These are phyloP conservation scores for Aspergillus unguis DNA, from an alignment of 2,329 filamentous ascomycete species.

Conservation along the genomic window DNA sequence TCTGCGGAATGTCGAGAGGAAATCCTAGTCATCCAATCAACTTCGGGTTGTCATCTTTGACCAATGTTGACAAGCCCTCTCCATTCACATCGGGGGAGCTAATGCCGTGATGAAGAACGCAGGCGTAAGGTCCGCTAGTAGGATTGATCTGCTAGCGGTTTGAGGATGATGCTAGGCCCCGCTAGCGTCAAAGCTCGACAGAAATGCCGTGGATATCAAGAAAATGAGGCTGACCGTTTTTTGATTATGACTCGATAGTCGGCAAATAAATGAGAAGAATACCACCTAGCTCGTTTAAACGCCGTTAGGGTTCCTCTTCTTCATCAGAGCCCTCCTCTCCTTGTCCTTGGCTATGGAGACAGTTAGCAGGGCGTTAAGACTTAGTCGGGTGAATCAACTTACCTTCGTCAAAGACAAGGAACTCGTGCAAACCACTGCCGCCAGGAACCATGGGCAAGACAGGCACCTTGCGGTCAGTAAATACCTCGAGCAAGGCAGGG, in stretches of 20 bases:
- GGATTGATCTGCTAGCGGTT: slow-evolving; percentile 6
- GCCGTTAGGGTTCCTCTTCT: slow-evolving; percentile 50
- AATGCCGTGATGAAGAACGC: not conserved
- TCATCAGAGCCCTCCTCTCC: slow-evolving; percentile 64
- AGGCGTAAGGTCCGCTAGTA: not conserved
- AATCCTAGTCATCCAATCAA: not conserved
- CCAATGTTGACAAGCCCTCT: not conserved
- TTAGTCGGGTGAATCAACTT: slow-evolving; percentile 33
- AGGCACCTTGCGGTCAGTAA: slow-evolving; percentile 75
- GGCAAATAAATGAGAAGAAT: slow-evolving; percentile 21
- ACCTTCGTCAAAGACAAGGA: slow-evolving; percentile 82
- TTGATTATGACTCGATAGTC: slow-evolving; percentile 19
- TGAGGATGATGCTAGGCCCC: slow-evolving; percentile 15
- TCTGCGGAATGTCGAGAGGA: not conserved
- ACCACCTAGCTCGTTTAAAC: slow-evolving; percentile 20
- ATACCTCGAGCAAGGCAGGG: slow-evolving; percentile 87
- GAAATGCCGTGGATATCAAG: slow-evolving; percentile 45
- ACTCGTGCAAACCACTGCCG: slow-evolving; percentile 84
- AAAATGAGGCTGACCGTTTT: slow-evolving; percentile 27
- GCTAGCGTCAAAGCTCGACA: slow-evolving; percentile 36
- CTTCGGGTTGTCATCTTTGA: not conserved
- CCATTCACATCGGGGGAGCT: not conserved
- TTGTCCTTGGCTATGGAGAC: slow-evolving; percentile 60
- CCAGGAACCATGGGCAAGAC: slow-evolving; percentile 97
- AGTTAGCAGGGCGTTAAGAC: slow-evolving; percentile 11